These are phyloP conservation scores for Picea sitchensis DNA, from an alignment of 75 land plant species.

Conservation along the genomic window DNA sequence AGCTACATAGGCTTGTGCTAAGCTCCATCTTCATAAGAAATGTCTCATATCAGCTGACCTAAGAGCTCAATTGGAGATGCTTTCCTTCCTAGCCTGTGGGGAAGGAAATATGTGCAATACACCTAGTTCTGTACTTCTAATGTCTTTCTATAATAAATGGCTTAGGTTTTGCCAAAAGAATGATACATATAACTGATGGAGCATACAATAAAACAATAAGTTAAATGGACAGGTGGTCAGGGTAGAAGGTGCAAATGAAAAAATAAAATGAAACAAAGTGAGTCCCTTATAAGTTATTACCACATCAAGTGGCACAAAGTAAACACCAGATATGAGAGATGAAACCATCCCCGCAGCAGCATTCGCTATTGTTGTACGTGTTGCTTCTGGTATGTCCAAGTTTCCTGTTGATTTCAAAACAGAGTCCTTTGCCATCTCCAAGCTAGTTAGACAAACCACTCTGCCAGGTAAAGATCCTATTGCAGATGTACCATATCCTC, in stretches of 20 bases:
- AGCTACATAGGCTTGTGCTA: too few relatives aligned
- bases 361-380: conserved; percentile 77
- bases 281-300: conserved; percentile 24
- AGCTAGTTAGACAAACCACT: conserved; percentile 63
- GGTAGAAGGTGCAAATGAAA: background rate
- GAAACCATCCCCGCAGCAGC: conserved; percentile 82
- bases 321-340: conserved; percentile 62
- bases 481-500: conserved; percentile 85
- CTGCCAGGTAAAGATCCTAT: conserved; percentile 85
- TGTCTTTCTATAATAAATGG: too few relatives aligned
- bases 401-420: conserved; percentile 47
- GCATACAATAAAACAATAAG: too few relatives aligned
- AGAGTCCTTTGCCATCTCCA: conserved; percentile 81
- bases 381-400: conserved; percentile 62
- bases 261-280: conserved; percentile 8
- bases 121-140: too few relatives aligned
- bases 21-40: too few relatives aligned
- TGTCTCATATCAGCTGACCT: too few relatives aligned
- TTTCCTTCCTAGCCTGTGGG: too few relatives aligned
- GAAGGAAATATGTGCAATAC: too few relatives aligned
- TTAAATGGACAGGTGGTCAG: background rate
- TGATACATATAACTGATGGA: too few relatives aligned
- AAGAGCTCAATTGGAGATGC: too few relatives aligned
- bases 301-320: conserved; percentile 95
- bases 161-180: too few relatives aligned